Base-by-base conservation (phyloP, 768 basidiomycete genomes). In the Kondoa subrosea region DNA sequence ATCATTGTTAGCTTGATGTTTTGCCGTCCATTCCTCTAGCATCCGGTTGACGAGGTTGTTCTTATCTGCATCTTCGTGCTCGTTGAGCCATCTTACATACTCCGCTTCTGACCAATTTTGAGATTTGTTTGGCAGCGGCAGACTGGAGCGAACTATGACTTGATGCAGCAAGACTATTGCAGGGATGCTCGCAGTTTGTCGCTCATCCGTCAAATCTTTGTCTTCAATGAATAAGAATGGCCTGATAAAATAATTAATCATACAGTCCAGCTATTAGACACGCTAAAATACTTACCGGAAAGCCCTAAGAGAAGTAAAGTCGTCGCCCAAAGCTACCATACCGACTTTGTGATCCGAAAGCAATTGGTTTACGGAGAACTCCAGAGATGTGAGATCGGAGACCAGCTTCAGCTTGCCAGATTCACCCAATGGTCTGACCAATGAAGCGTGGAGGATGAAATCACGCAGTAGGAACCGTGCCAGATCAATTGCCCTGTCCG, bases 41-140 rank as follows among this genome's bases (percentile, higher is more conserved):
- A 87, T 87, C 17, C 86, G 82, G 65, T 91, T 88, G 14, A 99
- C 79, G 58, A 97, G 81, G 16, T 83, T 83, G 82, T 84, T 83
- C 4, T 87, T 83, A 75, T 96, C 93, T 68, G 81, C 82, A 69
- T 86, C 84, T 1, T 84, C 80, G 74, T 96, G 95, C 75, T 95
- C 92, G 68, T 89, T 87, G 15, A 97, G 81, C 91, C 92, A 99
- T 57, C 89, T 84, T 62, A 95, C 88, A 76, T 99, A 99, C 79
- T 97, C 95, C 2, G 87, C 82, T 75, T 96, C 91, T 67, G 88
- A 87, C 93, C 95, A 97, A 0, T 87, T 87, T 74, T 96, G 91
- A 66, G 91, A 77, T 62, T 83, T 82, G 76, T 99, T 90, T 12
- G 95, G 93, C 50, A 97, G 81, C 3, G 73, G 70, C 14, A 79